Base-by-base conservation (phyloP, 2,329 filamentous ascomycete species). In the Fusarium phyllophilum region DNA sequence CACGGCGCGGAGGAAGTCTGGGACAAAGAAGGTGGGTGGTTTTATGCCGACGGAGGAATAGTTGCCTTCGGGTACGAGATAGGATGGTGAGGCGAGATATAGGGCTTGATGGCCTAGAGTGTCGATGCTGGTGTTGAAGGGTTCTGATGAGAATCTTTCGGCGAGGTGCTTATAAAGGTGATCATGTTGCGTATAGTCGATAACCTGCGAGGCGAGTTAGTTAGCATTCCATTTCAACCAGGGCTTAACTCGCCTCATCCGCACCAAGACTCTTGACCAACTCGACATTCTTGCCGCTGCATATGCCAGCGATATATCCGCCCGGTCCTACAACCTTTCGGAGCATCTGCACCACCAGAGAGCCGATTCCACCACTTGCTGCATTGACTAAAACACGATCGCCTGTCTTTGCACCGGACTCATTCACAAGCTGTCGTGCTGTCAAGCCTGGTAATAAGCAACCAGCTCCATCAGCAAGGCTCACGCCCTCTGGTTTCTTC, bases 401-500 rank as follows among this genome's bases (percentile, higher is more conserved):
- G 1, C 61, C 54, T 24, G 18, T 15, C 73, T 82, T 79, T 66
- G 82, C 79, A 4, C 78, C 81, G 6, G 85, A 84, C 26, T 83
- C 78, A 15, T 77, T 76, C 1, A 86, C 76, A 31, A 85, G 75
- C 45, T 83, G 80, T 59, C 83, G 68, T 24, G 84, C 84, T 14
- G 84, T 84, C 61, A 82, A 77, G 11, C 81, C 84, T 10, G 83
- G 80, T 36, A 84, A 77, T n/a, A 82, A 68, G 33, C 84, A 78
- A 2, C 84, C 83, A 0, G 83, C 81, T 2, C 80, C 83, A 44
- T 85, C 79, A 38, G 75, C 78, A 46, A 82, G 70, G 26, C 55
- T 70, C 15, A 80, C 75, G 2, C 62, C 69, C 9, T 72, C 69
- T 4, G 84, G 82, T 65, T 82, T 82, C 18, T 74, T 70, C 17